Evolutionary conservation across 2,329 filamentous ascomycete genomes (phyloP), one percentile per base, ranked within the genome.

Genomic region (Aspergillus versicolor): DNA sequence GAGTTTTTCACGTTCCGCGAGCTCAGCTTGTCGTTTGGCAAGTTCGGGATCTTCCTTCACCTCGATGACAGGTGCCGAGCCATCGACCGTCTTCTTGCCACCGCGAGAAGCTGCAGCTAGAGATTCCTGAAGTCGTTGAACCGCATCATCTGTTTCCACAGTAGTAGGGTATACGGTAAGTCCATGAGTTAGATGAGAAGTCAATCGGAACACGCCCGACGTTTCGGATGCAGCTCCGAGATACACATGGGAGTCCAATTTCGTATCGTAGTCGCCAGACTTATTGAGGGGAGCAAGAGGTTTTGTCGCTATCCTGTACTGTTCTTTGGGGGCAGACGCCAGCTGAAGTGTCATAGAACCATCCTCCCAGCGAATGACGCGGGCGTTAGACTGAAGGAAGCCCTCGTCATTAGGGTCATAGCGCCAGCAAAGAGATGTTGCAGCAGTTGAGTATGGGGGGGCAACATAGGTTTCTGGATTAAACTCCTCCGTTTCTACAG

Each of bases 291-390:
- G 83, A 32, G 82, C 83, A 51, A 88, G 77, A 45, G 82, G 72
- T 67, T 84, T 84, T 37, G 82, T 77, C 58, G 82, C 73, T 56
- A 87, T 82, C 59, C 82, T 79, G 70, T 86, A 87, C 63, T 88
- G 85, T 56, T 81, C 81, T 37, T 75, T 79, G 2, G 85, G 83
- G 38, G 85, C 81, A 13, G 82, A 86, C 22, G 84, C 86, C 38
- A 88, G 77, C 65, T 89, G 86, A 4, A 89, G 75, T 2, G 86
- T 88, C 46, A 88, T 73, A 4, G 83, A 87, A 38, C 86, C 86
- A 65, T 89, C 86, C 17, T 84, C 86, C 86, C 86, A 89, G 61
- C 83, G 81, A 49, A 88, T 78, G 51, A 88, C 78, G 41, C 86
- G 84, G 11, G 85, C 84, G 65, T 88, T 88, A 6, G 85, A 88